phyloP scores from a whole-genome alignment of 805 yeast genomes.

The Zygosaccharomyces rouxii region DNA sequence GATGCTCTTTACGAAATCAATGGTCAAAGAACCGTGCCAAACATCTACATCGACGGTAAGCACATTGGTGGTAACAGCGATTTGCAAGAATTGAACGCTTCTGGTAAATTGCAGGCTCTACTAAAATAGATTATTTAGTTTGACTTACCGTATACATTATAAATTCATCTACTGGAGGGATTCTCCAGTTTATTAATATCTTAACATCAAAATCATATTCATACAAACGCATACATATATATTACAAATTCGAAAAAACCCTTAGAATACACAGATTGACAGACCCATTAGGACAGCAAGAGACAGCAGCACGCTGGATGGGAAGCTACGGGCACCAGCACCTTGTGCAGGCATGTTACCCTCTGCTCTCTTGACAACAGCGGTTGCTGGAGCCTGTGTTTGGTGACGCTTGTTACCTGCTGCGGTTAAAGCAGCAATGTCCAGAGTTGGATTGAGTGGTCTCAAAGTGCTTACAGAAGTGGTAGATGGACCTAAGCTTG shows the following conservation, averaged over 20 bases:
- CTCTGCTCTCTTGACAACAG: background rate
- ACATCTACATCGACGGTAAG: constrained; percentile 81
- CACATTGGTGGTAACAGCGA: constrained; percentile 96
- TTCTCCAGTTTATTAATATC: background rate
- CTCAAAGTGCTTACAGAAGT: background rate
- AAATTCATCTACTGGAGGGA: too few relatives aligned
- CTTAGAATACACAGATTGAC: background rate
- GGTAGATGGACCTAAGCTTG: constrained; percentile 2
- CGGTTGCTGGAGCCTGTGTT: constrained; percentile 1
- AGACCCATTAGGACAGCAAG: constrained; percentile 2
- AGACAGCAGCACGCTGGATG: background rate
- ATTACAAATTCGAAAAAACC: background rate
- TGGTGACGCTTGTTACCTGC: background rate
- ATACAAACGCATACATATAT: background rate
- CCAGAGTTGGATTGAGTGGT: background rate
- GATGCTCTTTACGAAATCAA: constrained; percentile 70
- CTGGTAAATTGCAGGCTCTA: constrained; percentile 51
- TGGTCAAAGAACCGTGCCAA: constrained; percentile 93
- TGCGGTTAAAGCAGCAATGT: background rate
- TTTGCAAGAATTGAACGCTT: constrained; percentile 62
- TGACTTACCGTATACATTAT: background rate
- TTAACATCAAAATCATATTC: background rate
- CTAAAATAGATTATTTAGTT: constrained; percentile 17
- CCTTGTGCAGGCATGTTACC: background rate
- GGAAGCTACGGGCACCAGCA: constrained; percentile 1